Evolutionary conservation across 2,329 filamentous ascomycete species (phyloP), one percentile per base, ranked within the genome.

Genomic region (Xylariaceae sp.): DNA sequence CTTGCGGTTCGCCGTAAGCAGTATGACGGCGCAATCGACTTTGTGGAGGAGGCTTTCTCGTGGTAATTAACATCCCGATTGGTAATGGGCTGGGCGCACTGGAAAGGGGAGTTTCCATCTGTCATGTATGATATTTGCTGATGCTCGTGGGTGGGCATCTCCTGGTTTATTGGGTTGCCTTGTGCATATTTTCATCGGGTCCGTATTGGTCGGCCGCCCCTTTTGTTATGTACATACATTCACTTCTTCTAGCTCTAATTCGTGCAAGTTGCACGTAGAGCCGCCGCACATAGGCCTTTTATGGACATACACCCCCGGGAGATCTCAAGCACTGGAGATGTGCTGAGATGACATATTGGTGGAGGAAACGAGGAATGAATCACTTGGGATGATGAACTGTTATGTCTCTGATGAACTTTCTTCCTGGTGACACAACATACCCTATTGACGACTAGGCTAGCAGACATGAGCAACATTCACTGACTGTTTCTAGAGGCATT

Each of bases 41-140:
- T 89, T 60, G 73, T 85, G 44, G 85, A 90, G 64, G 84, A 89
- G 61, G 81, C 83, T 4, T 90, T 89, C 64, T 71, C 71, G 3
- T 76, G 72, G 73, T 76, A 67, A 24, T 9, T 21, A 14, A 15
- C n/a, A n/a, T n/a, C n/a, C n/a, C n/a, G n/a, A n/a, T n/a, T n/a
- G n/a, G n/a, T n/a, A n/a, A n/a, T n/a, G n/a, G n/a, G n/a, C n/a
- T n/a, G n/a, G n/a, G n/a, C n/a, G n/a, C n/a, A n/a, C n/a, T n/a
- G n/a, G n/a, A n/a, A n/a, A n/a, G n/a, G n/a, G n/a, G n/a, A n/a
- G n/a, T n/a, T n/a, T n/a, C n/a, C n/a, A n/a, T n/a, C n/a, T n/a
- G n/a, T n/a, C n/a, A n/a, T n/a, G n/a, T n/a, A n/a, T n/a, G n/a
- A n/a, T n/a, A n/a, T n/a, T 19, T 37, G 31, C 8, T 31, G 35